Evolutionary conservation across 257 asterid genomes (phyloP), one percentile per base, ranked within the genome.

Genomic region (Ballota nigra): DNA sequence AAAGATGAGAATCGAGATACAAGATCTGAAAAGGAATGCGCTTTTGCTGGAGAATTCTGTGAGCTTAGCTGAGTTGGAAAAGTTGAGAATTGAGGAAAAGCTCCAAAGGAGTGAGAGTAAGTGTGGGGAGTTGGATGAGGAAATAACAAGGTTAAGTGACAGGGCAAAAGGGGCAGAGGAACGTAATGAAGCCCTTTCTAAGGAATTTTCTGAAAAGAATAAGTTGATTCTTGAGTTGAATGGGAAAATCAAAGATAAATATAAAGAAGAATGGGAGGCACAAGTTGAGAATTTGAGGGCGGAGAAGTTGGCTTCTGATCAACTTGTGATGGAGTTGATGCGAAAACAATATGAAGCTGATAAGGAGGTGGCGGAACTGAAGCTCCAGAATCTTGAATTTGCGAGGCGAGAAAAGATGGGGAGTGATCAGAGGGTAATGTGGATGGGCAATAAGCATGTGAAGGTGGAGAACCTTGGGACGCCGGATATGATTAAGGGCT

Each of bases 41-140:
- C 45, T 4, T 9, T 66, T 70, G 65, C 55, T 69, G 33, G 78
- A 68, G 63, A 68, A 20, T 53, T 13, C 9, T 74, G 40, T 12
- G 4, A 0, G 61, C 31, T 10, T 53, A 53, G 31, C 16, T 0
- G 61, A 20, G n/a, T 4, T 53, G 13, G 61, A 22, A 0, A 55
- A 55, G 61, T 55, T 22, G 61, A 55, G 4, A 22, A 22, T 9
- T 0, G n/a, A 53, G 60, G 29, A 52, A 6, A 18, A 51, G n/a
- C 58, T 52, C 15, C 2, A 19, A 18, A 8, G 4, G 24, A 16
- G 28, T 41, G 11, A 8, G 31, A 31, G 75, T 66, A 72, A 13
- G 7, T 41, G 6, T 3, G 10, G 3, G 40, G 43, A 38, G 13
- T 38, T 38, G 43, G 3, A 8, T 38, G 43, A 40, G 47, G 6